phyloP scores from a whole-genome alignment of 768 basidiomycete species.

The Tricholoma flavovirens region DNA sequence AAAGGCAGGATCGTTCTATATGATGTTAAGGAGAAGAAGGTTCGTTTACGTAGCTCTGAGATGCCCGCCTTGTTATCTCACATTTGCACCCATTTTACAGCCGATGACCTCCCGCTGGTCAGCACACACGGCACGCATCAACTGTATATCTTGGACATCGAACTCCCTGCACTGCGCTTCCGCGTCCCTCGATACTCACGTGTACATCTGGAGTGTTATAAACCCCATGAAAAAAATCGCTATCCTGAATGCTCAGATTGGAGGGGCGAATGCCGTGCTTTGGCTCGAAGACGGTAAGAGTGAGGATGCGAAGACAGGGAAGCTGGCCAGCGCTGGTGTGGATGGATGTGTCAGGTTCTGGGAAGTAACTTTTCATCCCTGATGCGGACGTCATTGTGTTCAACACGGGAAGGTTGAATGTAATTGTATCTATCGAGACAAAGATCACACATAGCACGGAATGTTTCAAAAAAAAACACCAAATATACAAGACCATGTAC shows the following conservation, averaged over 20 bases:
- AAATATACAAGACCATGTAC: background rate
- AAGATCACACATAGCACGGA: background rate
- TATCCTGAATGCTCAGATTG: conserved; percentile 82
- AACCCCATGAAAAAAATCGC: conserved; percentile 69
- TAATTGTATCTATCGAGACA: too few species aligned
- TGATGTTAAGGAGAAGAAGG: conserved; percentile 62
- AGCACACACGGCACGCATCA: conserved; percentile 77
- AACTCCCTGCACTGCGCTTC: conserved; percentile 78
- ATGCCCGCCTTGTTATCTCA: background rate
- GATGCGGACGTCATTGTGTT: background rate
- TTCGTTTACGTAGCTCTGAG: conserved; percentile 19
- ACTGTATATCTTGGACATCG: conserved; percentile 70
- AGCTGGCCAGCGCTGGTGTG: conserved; percentile 67
- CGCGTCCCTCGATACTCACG: conserved; percentile 88
- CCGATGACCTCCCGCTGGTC: conserved; percentile 75
- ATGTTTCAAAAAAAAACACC: background rate
- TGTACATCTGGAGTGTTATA: conserved; percentile 80
- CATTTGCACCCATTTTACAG: conserved; percentile 27
- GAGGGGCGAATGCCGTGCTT: conserved; percentile 75
- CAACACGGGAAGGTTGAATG: too few species aligned
- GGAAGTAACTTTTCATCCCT: conserved; percentile 49
- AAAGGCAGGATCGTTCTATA: conserved; percentile 78
- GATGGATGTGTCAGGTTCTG: conserved; percentile 78
- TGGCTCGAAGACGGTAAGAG: conserved; percentile 48
- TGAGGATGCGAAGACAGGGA: conserved; percentile 31